Conservation (phyloP, 345 rosid species). For the Gossypium arboreum region DNA sequence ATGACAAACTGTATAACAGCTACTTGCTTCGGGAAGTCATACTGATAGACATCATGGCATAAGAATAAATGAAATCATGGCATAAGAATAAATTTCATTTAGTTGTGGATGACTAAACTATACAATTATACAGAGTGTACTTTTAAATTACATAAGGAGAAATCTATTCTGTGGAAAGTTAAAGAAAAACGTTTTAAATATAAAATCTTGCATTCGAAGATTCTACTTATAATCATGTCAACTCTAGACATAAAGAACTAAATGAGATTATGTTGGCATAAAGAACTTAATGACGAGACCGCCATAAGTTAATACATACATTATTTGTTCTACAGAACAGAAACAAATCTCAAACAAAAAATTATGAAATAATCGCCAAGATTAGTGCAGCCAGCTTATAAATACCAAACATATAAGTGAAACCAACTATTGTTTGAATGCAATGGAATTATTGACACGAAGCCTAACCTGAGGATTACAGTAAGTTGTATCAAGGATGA, state of each 20-base stretch:
- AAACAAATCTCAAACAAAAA: conserved; percentile 2
- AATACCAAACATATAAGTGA: neutral
- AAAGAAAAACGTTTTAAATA: neutral
- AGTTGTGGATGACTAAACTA: neutral
- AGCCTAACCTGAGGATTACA: conserved; percentile 77
- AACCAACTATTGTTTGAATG: neutral
- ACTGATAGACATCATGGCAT: conserved; percentile 41
- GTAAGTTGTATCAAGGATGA: conserved; percentile 96
- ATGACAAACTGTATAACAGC: conserved; percentile 86
- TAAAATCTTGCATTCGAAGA: neutral
- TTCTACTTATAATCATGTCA: neutral
- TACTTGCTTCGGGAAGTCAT: conserved; percentile 96
- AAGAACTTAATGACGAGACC: neutral
- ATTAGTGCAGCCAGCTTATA: neutral
- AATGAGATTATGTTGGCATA: neutral
- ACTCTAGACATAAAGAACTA: neutral
- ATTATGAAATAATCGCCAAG: neutral
- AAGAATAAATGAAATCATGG: conserved; percentile 6
- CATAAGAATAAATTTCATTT: conserved; percentile 3
- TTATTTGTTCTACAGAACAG: neutral
- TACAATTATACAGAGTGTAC: neutral
- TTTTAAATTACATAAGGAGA: neutral
- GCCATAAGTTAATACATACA: neutral
- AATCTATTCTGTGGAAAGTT: neutral
- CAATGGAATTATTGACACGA: neutral